Base-by-base conservation (phyloP, 306 rosid genomes). In the Castanea sativa region DNA sequence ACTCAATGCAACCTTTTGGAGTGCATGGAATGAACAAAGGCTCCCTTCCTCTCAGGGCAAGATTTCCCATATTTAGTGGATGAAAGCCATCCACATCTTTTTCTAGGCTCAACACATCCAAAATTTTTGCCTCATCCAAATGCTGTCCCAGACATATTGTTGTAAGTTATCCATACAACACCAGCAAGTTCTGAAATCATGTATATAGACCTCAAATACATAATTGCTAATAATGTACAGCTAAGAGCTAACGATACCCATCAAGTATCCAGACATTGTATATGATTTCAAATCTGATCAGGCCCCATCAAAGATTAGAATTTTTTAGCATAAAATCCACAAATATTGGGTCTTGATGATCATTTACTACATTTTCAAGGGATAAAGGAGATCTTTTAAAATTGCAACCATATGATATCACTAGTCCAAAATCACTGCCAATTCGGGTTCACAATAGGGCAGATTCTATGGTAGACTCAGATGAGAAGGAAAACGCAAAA, bases 51-150 rank as follows among this genome's bases (percentile, higher is more conserved):
- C 86, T 83, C 84, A 91, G 81, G n/a, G 99, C 93, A 72, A 94
- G 92, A 86, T 86, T 87, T 78, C 97, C 97, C 84, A 91, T 87
- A 80, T 88, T 94, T 38, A 90, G 76, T 72, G 97, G 99, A 86
- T 92, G 94, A 61, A 94, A 92, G 67, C 99, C 99, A 74, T 94
- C 99, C 8, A 94, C 97, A 58, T 94, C 99, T 74, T 92, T 94
- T 73, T 92, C 97, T 25, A 91, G 86, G 79, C 81, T 77, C 19
- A 92, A 33, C 79, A 79, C 80, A 80, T 87, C 88, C 86, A 91
- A 78, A 74, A 92, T 76, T 55, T 82, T 84, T 59, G 81, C 87
- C 88, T 88, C 99, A 29, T 91, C 88, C 82, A 91, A 83, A 91
- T 94, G 99, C 97, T 94, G 95, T 85, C 80, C 77, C 88, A 87